Evolutionary conservation across 306 rosid genomes (phyloP), one percentile per base, ranked within the genome.

Genomic region (Leucaena leucocephala): DNA sequence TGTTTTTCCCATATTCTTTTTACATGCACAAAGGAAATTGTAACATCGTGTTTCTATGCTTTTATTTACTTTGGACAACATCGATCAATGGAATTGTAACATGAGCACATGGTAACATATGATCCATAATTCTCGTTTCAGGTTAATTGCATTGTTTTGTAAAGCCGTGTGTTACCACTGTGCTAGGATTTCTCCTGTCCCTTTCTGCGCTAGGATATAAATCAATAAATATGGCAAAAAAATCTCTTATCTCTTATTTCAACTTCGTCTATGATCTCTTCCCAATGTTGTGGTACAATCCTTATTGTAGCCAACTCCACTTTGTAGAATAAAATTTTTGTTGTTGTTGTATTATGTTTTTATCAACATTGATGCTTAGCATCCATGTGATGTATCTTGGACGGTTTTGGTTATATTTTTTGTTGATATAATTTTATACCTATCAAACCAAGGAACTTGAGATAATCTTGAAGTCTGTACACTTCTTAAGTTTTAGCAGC

Each of bases 401-500:
- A 34, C 67, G 21, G 10, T 17, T 52, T 52, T 52, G 19, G n/a
- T 46, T 11, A 11, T 12, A 4, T 3, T 66, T 5, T 21, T 57
- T 17, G 66, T 33, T 35, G 16, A 33, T 66, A 36, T 72, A 72
- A 34, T 77, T 71, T 36, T 68, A 50, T 46, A 35, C 67, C 14
- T 11, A 59, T 11, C 3, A 64, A 59, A 50, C 34, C 48, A 16
- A 44, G 67, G 42, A 70, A 38, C 43, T 8, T 63, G 57, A 21
- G 57, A 80, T 52, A n/a, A 57, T 17, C 33, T 68, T 6, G 4
- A 77, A 68, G n/a, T 40, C 11, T 61, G 55, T 54, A 2, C 36
- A 69, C 34, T 71, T 54, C 0, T 15, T 59, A 22, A 10, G 36
- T n/a, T 43, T 34, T 1, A 8, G 72, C 21, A 19, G 14, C 27